Evolutionary conservation across 768 basidiomycete species (phyloP), one percentile per base, ranked within the genome.

Genomic region (Crepidotus variabilis): DNA sequence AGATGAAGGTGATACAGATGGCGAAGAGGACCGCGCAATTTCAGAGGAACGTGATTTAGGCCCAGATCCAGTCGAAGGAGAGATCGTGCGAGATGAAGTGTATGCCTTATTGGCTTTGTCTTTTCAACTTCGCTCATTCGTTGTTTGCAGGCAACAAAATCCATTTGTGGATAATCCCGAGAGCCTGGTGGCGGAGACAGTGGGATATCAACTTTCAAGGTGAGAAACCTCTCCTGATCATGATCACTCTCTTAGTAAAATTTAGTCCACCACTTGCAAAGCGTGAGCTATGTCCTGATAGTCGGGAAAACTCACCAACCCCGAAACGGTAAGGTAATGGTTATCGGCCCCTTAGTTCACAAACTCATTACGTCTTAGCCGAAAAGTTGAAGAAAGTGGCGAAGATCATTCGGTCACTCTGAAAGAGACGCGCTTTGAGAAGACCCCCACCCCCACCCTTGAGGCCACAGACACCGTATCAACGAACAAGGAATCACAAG

Each of bases 1-100:
- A 52, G 61, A 63, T 16, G 57, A 51, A 21, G 67, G 65, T 5
- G 50, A 48, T 32, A 52, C 52, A 21, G 55, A 55, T 9, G 54
- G 54, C 9, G 60, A 63, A 22, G 60, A 60, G 16, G 60, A 61
- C 21, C 39, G 47, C 20, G 34, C 48, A 1, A 36, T 51, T 13
- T 45, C n/a, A 21, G 57, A 62, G 10, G 54, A 60, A 2, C 46
- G 34, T 20, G 36, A 43, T 33, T 47, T 46, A 16, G 39, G 32
- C 9, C 6, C 20, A 7, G 51, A 36, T 23, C 54, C 50, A 1
- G 22, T 46, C 14, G 43, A 32, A 47, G 20, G 36, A 11, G 54
- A 56, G n/a, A 39, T 59, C 6, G 35, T 52, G 18, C 47, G 43
- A 47, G 52, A 63, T 23, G 54, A 63, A 24, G 64, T 59, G 61